Conservation (phyloP, 306 rosid genomes). For the Astragalus glycyphyllos region DNA sequence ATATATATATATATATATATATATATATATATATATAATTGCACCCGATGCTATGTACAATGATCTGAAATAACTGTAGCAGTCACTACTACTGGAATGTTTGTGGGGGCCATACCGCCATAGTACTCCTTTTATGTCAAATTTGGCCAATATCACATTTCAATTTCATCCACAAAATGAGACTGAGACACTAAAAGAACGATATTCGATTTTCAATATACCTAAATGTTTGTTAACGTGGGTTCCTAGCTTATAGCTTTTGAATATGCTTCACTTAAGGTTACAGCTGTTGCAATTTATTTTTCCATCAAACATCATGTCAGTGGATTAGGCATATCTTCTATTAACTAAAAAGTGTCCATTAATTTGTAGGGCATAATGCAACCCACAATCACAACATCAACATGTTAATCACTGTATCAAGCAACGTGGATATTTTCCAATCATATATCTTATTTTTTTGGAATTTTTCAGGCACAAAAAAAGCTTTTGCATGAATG, state of each 20-base stretch:
- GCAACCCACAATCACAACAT: slow-evolving; percentile 60
- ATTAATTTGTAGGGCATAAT: slow-evolving; percentile 56
- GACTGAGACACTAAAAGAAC: neutral
- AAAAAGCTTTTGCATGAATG: slow-evolving; percentile 40
- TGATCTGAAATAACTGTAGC: no score
- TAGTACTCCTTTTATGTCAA: neutral
- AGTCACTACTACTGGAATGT: no score
- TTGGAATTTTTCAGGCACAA: slow-evolving; percentile 23
- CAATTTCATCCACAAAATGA: neutral
- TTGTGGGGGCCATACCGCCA: no score
- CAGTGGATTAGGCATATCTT: slow-evolving; percentile 43
- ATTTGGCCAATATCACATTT: neutral
- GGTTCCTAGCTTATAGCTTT: slow-evolving; percentile 20
- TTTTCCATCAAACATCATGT: slow-evolving; percentile 37
- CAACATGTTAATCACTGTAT: slow-evolving; percentile 41
- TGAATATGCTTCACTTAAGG: slow-evolving; percentile 57
- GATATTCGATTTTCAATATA: no score
- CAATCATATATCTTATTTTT: slow-evolving; percentile 37
- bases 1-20: no score
- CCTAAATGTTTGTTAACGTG: neutral
- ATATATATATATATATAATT: no score
- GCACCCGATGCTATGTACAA: no score
- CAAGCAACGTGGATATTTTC: slow-evolving; percentile 42
- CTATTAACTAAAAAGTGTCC: slow-evolving; percentile 38
- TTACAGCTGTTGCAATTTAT: slow-evolving; percentile 47